A percentile compares a stretch with the other conserved stretches of the same genome.
These are phyloP conservation scores for Pseudoneurospora amorphoporcata DNA, from an alignment of 495 filamentous ascomycete species.

Conservation along the genomic window DNA sequence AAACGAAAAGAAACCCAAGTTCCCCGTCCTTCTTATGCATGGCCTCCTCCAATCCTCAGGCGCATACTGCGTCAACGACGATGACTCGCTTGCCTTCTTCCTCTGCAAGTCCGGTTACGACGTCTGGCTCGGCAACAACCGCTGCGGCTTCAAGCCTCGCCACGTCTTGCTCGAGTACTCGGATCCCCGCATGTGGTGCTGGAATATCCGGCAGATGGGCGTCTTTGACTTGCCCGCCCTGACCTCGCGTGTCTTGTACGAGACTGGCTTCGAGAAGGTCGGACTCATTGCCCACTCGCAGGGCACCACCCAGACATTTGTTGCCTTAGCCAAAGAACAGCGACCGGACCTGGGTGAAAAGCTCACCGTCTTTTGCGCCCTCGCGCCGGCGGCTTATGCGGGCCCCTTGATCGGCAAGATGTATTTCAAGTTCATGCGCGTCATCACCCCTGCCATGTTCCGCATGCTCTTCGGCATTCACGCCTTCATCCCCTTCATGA, in stretches of 20 bases:
- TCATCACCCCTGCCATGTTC: constrained; percentile 67
- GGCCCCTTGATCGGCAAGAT: constrained; percentile 76
- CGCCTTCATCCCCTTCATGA: constrained; percentile 92
- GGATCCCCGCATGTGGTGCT: constrained; percentile 93
- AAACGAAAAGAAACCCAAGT: constrained; percentile 48
- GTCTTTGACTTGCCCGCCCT: constrained; percentile 83
- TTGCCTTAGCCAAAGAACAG: constrained; percentile 86
- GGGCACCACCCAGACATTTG: constrained; percentile 82
- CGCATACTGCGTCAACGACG: constrained; percentile 84
- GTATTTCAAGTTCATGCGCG: constrained; percentile 87
- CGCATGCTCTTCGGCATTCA: constrained; percentile 84
- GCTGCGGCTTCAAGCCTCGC: constrained; percentile 73
- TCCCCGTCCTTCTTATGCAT: constrained; percentile 83
- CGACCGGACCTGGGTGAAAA: constrained; percentile 76
- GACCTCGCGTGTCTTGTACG: constrained; percentile 68
- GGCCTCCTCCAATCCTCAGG: constrained; percentile 81
- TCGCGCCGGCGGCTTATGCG: constrained; percentile 87
- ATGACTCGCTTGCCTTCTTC: constrained; percentile 82
- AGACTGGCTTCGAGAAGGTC: constrained; percentile 76
- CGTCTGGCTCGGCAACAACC: constrained; percentile 93
- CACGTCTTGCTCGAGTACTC: constrained; percentile 58
- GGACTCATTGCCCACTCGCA: constrained; percentile 84
- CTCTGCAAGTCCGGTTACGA: constrained; percentile 91
- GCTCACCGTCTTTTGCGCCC: constrained; percentile 84
- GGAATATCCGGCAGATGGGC: constrained; percentile 94